Base-by-base conservation (phyloP, 1,284 basidiomycete genomes). In the Peniophora sp. region DNA sequence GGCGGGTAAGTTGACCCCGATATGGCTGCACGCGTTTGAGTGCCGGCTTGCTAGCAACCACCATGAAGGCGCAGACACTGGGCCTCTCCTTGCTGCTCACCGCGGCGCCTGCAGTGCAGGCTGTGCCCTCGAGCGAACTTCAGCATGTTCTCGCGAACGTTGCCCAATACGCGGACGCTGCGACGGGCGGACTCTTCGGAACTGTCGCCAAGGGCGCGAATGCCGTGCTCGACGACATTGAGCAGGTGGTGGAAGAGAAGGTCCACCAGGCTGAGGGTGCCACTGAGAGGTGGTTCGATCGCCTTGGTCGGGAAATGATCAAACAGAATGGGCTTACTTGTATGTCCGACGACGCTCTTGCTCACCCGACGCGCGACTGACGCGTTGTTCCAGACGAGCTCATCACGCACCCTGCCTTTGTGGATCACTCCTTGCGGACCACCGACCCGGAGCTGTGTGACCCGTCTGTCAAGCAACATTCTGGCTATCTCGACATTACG, bases 401-500 rank as follows among this genome's bases (percentile, higher is more conserved):
- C 43, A 75, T 94, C 27, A 79, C 79, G 3, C 85, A 90, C 62
- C 74, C 84, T n/a, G 69, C 73, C 6, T 89, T 92, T 65, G 69
- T 74, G 14, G 64, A 79, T 22, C 82, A 95, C 66, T 75, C 79
- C 52, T 73, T 95, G 14, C 75, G 91, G 56, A 67, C 93, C 15
- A 85, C 81, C 0, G 75, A 83, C 58, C 88, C 89, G 11, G 73
- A 78, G 27, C 67, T 96, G 22, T 97, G 93, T 59, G 93, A 96
- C 59, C 69, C 87, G 0, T 73, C 77, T 43, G 91, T 94, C 46
- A 81, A 93, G 65, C 89, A 93, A 64, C 84, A 90, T 62, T 91
- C 89, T 46, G 92, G 92, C 10, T 97, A 95, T 67, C 76, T 97
- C 39, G 93, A 97, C 63, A 82, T 96, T 54, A 81, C 84, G 0